Conservation (phyloP, 768 basidiomycete species). For the Calocera viscosa region DNA sequence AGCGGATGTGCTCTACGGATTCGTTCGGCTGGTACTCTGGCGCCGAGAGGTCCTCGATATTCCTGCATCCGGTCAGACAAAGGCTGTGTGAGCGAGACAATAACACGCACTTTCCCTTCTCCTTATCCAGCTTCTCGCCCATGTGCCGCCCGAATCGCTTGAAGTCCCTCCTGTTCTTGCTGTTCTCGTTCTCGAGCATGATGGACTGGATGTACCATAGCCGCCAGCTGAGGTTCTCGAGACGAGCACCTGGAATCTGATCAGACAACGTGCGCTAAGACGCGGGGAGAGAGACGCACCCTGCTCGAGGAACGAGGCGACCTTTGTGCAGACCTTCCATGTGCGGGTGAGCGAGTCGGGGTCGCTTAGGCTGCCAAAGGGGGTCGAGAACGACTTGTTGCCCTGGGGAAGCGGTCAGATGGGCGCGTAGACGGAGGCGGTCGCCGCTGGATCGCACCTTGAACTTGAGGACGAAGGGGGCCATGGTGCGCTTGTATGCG, state of each 20-base stretch:
- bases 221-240: constrained; percentile 86
- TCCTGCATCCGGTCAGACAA: constrained; percentile 32
- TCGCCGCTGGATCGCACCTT: constrained; percentile 18
- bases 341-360: constrained; percentile 75
- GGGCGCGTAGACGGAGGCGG: neutral
- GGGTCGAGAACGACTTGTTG: constrained; percentile 81
- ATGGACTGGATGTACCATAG: constrained; percentile 86
- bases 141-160: constrained; percentile 77
- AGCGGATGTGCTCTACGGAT: constrained; percentile 67
- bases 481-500: constrained; percentile 14
- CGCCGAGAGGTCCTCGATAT: constrained; percentile 72
- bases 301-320: constrained; percentile 70
- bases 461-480: constrained; percentile 26
- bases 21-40: constrained; percentile 69
- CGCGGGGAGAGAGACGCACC: neutral
- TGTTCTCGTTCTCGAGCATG: constrained; percentile 84
- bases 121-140: constrained; percentile 87
- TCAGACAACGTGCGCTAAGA: neutral
- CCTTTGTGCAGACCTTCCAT: constrained; percentile 89
- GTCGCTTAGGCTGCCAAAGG: constrained; percentile 80
- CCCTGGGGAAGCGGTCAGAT: constrained; percentile 35
- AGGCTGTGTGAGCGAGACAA: neutral
- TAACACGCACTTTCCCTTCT: constrained; percentile 66
- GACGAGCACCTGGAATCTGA: constrained; percentile 46
- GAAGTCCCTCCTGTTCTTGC: constrained; percentile 79